These are phyloP conservation scores for Didymella keratinophila DNA, from an alignment of 2,329 filamentous ascomycete species.

Conservation along the genomic window DNA sequence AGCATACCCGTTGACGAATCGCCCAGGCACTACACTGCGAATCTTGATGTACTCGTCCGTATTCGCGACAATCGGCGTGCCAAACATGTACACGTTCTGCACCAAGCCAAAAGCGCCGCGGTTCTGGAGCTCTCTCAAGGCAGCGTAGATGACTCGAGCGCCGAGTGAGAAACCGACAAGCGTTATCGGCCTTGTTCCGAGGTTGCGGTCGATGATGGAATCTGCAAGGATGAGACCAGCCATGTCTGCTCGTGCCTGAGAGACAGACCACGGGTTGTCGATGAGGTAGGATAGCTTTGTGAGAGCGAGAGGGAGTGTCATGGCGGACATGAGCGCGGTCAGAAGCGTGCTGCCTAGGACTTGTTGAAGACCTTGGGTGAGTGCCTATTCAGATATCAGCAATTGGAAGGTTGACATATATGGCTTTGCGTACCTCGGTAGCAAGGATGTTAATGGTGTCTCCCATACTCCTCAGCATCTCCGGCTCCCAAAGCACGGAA, in stretches of 20 bases:
- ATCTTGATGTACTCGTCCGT: slow-evolving; percentile 86
- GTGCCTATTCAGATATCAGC: slow-evolving; percentile 67
- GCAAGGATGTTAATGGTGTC: slow-evolving; percentile 98
- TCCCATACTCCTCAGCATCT: slow-evolving; percentile 97
- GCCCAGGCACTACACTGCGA: slow-evolving; percentile 84
- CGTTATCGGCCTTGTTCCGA: slow-evolving; percentile 90
- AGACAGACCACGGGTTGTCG: slow-evolving; percentile 99
- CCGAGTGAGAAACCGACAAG: slow-evolving; percentile 95
- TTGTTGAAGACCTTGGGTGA: slow-evolving; percentile 96
- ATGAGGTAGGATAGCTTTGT: slow-evolving; percentile 96
- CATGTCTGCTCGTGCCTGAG: slow-evolving; percentile 84
- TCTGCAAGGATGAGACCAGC: slow-evolving; percentile 94
- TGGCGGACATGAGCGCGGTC: slow-evolving; percentile 86
- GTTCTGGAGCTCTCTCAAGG: slow-evolving; percentile 82
- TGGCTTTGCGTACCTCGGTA: slow-evolving; percentile 74
- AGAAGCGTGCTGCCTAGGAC: slow-evolving; percentile 90
- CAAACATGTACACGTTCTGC: slow-evolving; percentile 95
- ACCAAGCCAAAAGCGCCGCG: slow-evolving; percentile 86
- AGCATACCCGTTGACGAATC: slow-evolving; percentile 94
- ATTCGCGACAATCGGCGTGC: slow-evolving; percentile 89
- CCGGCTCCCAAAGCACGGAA: slow-evolving; percentile 95
- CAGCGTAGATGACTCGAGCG: slow-evolving; percentile 90
- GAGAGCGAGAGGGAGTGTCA: slow-evolving; percentile 90
- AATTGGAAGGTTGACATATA: neutral
- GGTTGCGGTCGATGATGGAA: slow-evolving; percentile 87